Percentiles rank a stretch among this genome's conserved stretches.
These are phyloP conservation scores for Thalassiosira mediterranea DNA, from an alignment of 352 stramenopile species.

Conservation along the genomic window DNA sequence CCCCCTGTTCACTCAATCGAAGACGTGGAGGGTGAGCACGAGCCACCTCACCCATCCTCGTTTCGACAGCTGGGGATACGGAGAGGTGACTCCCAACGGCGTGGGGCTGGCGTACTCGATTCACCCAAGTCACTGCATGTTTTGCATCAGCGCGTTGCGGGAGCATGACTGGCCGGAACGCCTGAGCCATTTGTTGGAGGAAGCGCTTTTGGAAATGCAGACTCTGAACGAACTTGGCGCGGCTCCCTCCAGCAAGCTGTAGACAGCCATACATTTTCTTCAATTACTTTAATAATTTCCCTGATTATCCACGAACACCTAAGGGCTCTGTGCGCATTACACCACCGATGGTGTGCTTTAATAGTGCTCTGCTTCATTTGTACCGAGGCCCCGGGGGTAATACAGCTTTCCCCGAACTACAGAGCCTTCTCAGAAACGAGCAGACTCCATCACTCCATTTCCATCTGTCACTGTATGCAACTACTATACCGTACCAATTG, in stretches of 20 bases:
- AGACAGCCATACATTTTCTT: no score
- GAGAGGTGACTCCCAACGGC: constrained; percentile 95
- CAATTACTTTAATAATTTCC: no score
- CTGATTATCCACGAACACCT: no score
- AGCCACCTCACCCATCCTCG: constrained; percentile 93
- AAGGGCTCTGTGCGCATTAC: no score
- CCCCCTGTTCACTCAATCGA: constrained; percentile 90
- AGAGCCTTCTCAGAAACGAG: no score
- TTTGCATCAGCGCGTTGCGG: constrained; percentile 93
- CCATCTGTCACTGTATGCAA: no score
- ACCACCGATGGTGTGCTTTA: no score
- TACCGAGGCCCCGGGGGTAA: no score
- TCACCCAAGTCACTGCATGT: constrained; percentile 92
- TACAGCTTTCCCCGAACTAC: no score
- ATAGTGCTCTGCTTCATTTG: no score
- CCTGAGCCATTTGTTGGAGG: constrained; percentile 92
- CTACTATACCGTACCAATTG: no score
- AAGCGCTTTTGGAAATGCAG: constrained; percentile 94
- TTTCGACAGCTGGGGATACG: constrained; percentile 94
- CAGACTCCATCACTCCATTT: no score
- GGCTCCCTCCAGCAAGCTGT: constrained; percentile 66
- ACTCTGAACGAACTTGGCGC: constrained; percentile 86
- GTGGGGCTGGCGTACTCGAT: constrained; percentile 96
- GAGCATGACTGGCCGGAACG: constrained; percentile 85
- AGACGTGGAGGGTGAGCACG: constrained; percentile 94